phyloP scores from a whole-genome alignment of 495 filamentous ascomycete species.

The Neurospora sp. region DNA sequence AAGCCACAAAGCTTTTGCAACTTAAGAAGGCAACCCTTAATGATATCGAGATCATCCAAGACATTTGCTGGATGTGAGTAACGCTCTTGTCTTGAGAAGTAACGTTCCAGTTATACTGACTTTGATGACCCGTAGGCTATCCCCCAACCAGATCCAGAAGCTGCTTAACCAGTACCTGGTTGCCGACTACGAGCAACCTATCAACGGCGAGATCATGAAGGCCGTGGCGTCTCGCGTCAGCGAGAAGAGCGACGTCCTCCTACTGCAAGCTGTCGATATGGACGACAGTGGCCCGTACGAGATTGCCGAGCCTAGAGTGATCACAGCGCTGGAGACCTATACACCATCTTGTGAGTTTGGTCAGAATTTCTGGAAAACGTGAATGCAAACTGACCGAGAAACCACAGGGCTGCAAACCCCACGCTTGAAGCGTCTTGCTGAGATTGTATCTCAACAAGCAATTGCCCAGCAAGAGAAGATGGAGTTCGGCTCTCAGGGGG shows the following conservation, averaged over 20 bases:
- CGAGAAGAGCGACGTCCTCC: constrained; percentile 93
- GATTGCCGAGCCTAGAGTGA: constrained; percentile 91
- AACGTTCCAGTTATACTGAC: constrained; percentile 9
- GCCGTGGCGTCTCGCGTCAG: constrained; percentile 94
- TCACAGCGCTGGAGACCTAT: constrained; percentile 95
- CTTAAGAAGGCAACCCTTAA: constrained; percentile 98
- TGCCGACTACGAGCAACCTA: constrained; percentile 98
- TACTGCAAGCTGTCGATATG: constrained; percentile 93
- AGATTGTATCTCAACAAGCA: constrained; percentile 94
- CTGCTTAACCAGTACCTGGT: constrained; percentile 97
- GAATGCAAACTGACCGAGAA: constrained; percentile 7
- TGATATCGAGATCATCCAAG: constrained; percentile 99
- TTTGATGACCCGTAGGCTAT: constrained; percentile 50
- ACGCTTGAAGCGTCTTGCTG: constrained; percentile 82
- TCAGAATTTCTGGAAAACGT: neutral
- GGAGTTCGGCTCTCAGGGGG: constrained; percentile 36
- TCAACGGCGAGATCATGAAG: constrained; percentile 99
- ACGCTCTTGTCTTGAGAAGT: neutral
- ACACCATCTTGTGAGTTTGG: constrained; percentile 76
- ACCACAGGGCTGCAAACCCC: constrained; percentile 83
- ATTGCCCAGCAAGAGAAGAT: constrained; percentile 86
- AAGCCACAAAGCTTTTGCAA: constrained; percentile 97
- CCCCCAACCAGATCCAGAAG: constrained; percentile 98
- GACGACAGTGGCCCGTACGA: constrained; percentile 99
- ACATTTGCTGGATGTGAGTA: constrained; percentile 98